phyloP scores from a whole-genome alignment of 1,284 basidiomycete genomes.

The Cystobasidium slooffiae region DNA sequence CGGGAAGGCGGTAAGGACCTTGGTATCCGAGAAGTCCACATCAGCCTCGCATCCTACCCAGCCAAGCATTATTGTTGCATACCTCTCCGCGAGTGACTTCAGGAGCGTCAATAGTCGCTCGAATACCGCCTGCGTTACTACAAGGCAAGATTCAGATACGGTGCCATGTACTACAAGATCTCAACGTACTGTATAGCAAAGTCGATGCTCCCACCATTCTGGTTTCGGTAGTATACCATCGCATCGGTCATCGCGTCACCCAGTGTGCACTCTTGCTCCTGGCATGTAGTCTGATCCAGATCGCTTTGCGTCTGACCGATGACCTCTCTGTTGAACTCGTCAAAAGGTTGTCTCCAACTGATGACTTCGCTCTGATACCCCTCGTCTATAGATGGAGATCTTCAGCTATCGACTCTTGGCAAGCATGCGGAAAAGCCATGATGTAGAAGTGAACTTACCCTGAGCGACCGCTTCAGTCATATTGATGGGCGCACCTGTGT shows the following conservation, averaged over 20 bases:
- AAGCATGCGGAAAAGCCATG: neutral
- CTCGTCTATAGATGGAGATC: constrained; percentile 56
- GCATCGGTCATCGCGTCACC: constrained; percentile 60
- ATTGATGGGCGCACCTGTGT: constrained; percentile 59
- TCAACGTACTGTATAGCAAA: constrained; percentile 32
- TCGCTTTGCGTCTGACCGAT: constrained; percentile 56
- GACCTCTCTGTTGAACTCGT: constrained; percentile 52
- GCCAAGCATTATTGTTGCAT: neutral
- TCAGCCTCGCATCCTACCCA: neutral
- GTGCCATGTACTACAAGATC: neutral
- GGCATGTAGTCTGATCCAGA: constrained; percentile 58
- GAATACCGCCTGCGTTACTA: constrained; percentile 58
- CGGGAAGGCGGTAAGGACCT: constrained; percentile 57
- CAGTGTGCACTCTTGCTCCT: constrained; percentile 59
- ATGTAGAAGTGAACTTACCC: neutral
- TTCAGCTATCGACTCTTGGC: constrained; percentile 46
- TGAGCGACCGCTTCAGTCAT: constrained; percentile 46
- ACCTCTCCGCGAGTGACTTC: constrained; percentile 59
- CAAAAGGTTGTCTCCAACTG: constrained; percentile 59
- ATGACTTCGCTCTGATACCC: constrained; percentile 57
- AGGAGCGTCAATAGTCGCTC: constrained; percentile 58
- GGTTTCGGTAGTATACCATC: constrained; percentile 56
- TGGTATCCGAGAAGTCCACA: constrained; percentile 25
- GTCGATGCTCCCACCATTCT: constrained; percentile 49
- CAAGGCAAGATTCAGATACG: neutral